These are phyloP conservation scores for Artemisia princeps DNA, from an alignment of 140 eudicot genomes.

Conservation along the genomic window DNA sequence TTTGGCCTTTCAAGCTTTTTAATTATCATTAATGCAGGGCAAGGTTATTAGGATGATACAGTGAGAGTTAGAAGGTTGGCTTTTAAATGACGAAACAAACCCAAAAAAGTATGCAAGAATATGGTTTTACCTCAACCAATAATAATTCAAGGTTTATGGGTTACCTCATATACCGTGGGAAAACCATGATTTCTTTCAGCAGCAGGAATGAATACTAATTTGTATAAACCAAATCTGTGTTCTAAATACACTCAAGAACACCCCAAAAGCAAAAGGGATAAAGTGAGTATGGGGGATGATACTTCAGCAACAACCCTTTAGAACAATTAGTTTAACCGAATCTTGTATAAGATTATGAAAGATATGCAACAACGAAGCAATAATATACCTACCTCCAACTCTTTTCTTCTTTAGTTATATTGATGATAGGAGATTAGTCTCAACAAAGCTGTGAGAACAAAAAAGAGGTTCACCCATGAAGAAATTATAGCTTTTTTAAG, in stretches of 20 bases:
- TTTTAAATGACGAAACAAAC: neutral
- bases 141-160: conserved; percentile 21
- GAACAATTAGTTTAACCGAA: conserved; percentile 31
- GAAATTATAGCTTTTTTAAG: conserved; percentile 24
- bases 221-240: conserved; percentile 35
- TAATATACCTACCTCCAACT: conserved; percentile 66
- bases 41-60: neutral
- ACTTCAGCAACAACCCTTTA: conserved; percentile 13
- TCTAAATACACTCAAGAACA: conserved; percentile 32
- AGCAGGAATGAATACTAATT: conserved; percentile 41
- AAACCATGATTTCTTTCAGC: conserved; percentile 43
- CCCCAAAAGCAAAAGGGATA: conserved; percentile 32
- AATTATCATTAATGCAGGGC: too few species aligned
- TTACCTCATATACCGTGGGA: conserved; percentile 34
- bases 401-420: conserved; percentile 58
- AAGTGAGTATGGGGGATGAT: conserved; percentile 16
- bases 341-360: conserved; percentile 29
- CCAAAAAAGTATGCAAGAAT: conserved; percentile 13
- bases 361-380: conserved; percentile 31
- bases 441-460: conserved; percentile 88
- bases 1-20: too few species aligned
- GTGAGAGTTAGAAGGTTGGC: neutral
- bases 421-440: conserved; percentile 64
- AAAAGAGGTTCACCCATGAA: conserved; percentile 56
- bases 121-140: conserved; percentile 1